Base-by-base conservation (phyloP, 441 rosid species). In the Cnidoscolus chayamansa region DNA sequence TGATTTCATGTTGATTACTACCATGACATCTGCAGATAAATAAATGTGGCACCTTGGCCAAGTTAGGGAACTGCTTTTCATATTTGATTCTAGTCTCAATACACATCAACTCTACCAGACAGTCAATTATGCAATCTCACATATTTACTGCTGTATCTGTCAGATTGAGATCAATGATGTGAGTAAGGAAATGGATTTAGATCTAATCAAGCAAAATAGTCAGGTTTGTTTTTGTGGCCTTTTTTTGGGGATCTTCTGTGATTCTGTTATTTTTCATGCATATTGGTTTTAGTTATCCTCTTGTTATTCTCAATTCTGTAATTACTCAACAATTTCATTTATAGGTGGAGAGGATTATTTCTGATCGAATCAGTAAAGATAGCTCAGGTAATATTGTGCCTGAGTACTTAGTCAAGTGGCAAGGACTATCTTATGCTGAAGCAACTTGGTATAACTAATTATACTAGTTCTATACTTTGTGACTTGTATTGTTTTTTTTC, bases 111-210 rank as follows among this genome's bases (percentile, higher is more conserved):
- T 51, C 53, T 58, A n/a, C 11, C 17, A 11, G 60, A 4, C 30
- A 51, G 25, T 17, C 15, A 12, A 9, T 25, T 51, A 51, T 50
- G 15, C 16, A 12, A 11, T 69, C 31, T 71, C 50, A 61, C 11
- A 19, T 45, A 35, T 13, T 45, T 65, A 13, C 32, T 25, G 32
- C 8, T n/a, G 13, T 48, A 9, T 40, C 45, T 73, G 71, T 75
- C 83, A 96, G 99, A 94, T 96, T 72, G 99, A 96, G 88, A 90
- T 93, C 85, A 88, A 83, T 78, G 99, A 94, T 78, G 99, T 96
- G 75, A 94, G 98, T 83, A 96, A 89, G 87, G 99, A 96, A 90
- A 96, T 96, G 98, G 99, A 96, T 81, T 84, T 96, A 78, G 99
- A 96, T 80, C 89, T 96, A 77, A 92, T 96, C 77, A 96, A 87